These are phyloP conservation scores for Colletotrichum caudatum DNA, from an alignment of 2,329 filamentous ascomycete genomes.

Conservation along the genomic window DNA sequence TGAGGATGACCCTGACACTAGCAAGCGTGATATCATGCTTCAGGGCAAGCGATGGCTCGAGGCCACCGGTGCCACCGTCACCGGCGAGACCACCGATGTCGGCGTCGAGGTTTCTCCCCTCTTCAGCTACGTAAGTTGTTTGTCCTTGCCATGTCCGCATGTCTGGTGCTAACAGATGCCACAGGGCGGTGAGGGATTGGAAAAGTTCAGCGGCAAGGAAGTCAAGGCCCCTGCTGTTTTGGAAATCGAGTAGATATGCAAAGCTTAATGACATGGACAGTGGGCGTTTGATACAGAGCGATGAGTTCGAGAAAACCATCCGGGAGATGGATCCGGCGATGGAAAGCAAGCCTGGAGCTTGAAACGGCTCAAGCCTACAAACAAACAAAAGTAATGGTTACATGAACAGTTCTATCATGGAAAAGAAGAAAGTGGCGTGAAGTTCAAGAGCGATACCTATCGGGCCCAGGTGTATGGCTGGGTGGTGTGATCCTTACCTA, in stretches of 20 bases:
- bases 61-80: conserved; percentile 80
- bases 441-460: too few relatives aligned
- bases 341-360: conserved; percentile 12
- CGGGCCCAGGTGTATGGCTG: neutral
- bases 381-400: conserved; percentile 22
- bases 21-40: conserved; percentile 87
- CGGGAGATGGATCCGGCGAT: conserved; percentile 3
- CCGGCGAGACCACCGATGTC: conserved; percentile 69
- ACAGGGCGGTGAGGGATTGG: conserved; percentile 73
- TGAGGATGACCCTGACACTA: conserved; percentile 95
- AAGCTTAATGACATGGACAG: conserved; percentile 28
- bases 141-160: conserved; percentile 1
- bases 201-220: conserved; percentile 64
- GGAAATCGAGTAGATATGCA: conserved; percentile 55
- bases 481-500: neutral
- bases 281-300: conserved; percentile 23
- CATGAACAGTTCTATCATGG: neutral
- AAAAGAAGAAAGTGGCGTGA: neutral
- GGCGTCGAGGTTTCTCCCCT: conserved; percentile 93
- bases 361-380: neutral
- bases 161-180: conserved; percentile 41
- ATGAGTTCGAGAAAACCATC: conserved; percentile 9
- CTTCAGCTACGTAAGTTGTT: conserved; percentile 88
- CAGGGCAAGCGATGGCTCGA: conserved; percentile 91
- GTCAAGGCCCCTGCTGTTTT: conserved; percentile 66